Evolutionary conservation across 2,329 filamentous ascomycete species (phyloP).

Genomic region (Curvularia lunata): DNA sequence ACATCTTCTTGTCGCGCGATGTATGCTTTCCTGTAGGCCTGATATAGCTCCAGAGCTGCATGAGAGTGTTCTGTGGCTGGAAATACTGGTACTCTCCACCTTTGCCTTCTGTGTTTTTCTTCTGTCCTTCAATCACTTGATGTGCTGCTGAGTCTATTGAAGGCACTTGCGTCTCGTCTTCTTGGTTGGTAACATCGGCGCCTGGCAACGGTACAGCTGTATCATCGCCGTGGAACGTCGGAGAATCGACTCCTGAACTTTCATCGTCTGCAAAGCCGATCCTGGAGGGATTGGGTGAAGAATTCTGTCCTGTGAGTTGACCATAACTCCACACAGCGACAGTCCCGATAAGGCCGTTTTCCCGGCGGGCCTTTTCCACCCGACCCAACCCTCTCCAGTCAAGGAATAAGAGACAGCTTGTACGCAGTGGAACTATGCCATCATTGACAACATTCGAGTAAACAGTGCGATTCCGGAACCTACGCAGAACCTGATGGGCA

Average conservation of each 20-base stretch:
- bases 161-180: conserved; percentile 61
- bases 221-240: conserved; percentile 44
- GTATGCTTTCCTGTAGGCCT: conserved; percentile 67
- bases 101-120: conserved; percentile 30
- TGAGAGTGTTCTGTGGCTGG: conserved; percentile 50
- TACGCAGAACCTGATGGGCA: conserved; percentile 82
- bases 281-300: conserved; percentile 63
- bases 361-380: conserved; percentile 91
- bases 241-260: conserved; percentile 36
- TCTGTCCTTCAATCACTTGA: conserved; percentile 40
- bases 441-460: conserved; percentile 99
- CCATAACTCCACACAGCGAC: conserved; percentile 95
- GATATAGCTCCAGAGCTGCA: conserved; percentile 75
- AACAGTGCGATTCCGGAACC: conserved; percentile 87
- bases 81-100: conserved; percentile 28
- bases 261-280: conserved; percentile 40
- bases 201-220: conserved; percentile 73
- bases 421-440: conserved; percentile 92
- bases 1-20: conserved; percentile 70
- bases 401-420: conserved; percentile 93
- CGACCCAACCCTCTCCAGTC: conserved; percentile 94
- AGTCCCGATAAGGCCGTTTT: conserved; percentile 90
- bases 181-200: conserved; percentile 69
- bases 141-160: conserved; percentile 40
- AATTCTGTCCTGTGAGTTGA: conserved; percentile 77